Conservation (phyloP, 2,329 filamentous ascomycete species). For the Tympanopsis confertula region DNA sequence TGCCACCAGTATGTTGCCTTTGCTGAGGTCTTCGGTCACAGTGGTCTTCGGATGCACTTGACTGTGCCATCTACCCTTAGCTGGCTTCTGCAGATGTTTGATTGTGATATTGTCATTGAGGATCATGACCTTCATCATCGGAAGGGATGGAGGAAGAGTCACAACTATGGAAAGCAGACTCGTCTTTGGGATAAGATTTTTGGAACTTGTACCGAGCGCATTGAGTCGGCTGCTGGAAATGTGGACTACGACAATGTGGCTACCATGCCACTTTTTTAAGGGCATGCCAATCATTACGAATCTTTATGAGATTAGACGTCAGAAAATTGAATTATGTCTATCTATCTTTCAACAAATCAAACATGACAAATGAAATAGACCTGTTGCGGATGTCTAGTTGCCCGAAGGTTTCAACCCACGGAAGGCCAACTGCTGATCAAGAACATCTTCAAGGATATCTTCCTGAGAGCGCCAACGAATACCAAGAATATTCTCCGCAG, state of each 20-base stretch:
- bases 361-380: too few relatives aligned
- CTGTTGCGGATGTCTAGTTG: too few relatives aligned
- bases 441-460: not conserved
- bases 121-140: constrained; percentile 28
- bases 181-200: constrained; percentile 22
- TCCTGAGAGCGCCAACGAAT: not conserved
- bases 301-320: too few relatives aligned
- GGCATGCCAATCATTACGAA: too few relatives aligned
- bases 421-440: not conserved
- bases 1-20: constrained; percentile 29
- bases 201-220: constrained; percentile 19
- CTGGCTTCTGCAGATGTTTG: constrained; percentile 18
- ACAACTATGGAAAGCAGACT: constrained; percentile 26
- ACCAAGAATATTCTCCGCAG: not conserved
- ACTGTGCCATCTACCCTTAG: constrained; percentile 19
- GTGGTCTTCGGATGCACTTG: constrained; percentile 21
- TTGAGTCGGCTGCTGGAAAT: constrained; percentile 18
- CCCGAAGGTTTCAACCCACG: too few relatives aligned
- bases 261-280: constrained; percentile 13
- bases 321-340: too few relatives aligned
- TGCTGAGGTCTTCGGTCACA: constrained; percentile 24
- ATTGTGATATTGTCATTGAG: constrained; percentile 24
- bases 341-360: too few relatives aligned
- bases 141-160: constrained; percentile 22
- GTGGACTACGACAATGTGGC: constrained; percentile 16